Base-by-base conservation (phyloP, 371 early-diverging fungal species). In the Actinomortierella ambigua region DNA sequence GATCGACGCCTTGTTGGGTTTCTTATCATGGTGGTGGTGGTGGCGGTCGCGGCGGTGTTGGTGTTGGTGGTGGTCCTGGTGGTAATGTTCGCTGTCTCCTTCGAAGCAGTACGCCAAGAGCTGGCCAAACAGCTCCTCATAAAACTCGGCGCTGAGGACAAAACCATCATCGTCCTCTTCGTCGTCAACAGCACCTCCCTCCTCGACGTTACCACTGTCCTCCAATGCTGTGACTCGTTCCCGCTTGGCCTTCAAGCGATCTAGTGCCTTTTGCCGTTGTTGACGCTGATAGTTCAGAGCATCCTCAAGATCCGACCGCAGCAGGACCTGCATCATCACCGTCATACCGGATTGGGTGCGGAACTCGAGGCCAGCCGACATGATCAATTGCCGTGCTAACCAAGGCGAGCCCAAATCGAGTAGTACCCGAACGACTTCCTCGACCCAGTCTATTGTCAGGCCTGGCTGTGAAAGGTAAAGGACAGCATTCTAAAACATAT, bases 381-480 rank as follows among this genome's bases (percentile, higher is more conserved):
- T 34, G 22, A 73, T 28, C 51, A 73, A 67, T 9, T 73, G 67
- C 4, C 63, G 50, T 15, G 75, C 67, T 22, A 73, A 42, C 3
- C 56, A 57, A 11, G 75, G 54, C 5, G 75, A 73, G 3, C 67
- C 75, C 57, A 63, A 55, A 5, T 57, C 48, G 20, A 27, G 53
- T 17, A 73, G 62, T 15, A 61, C 63, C 24, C 57, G 63, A 22
- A 73, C 46, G 11, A 73, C 75, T 4, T 73, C 75, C 58, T 73
- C 75, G n/a, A 73, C 49, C 75, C 75, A 73, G 47, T 73, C 75
- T 22, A 73, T 67, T 20, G 60, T 60, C 54, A 73, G 29, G 39
- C 75, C 75, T 42, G 75, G 75, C n/a, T 67, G 47, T 14, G 75
- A 73, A 40, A 73, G 57, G 54, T 73, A 73, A 4, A 73, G 39